A percentile compares a stretch with the other conserved stretches of the same genome.
These are phyloP conservation scores for Populus deltoides DNA, from an alignment of 345 rosid species.

Conservation along the genomic window DNA sequence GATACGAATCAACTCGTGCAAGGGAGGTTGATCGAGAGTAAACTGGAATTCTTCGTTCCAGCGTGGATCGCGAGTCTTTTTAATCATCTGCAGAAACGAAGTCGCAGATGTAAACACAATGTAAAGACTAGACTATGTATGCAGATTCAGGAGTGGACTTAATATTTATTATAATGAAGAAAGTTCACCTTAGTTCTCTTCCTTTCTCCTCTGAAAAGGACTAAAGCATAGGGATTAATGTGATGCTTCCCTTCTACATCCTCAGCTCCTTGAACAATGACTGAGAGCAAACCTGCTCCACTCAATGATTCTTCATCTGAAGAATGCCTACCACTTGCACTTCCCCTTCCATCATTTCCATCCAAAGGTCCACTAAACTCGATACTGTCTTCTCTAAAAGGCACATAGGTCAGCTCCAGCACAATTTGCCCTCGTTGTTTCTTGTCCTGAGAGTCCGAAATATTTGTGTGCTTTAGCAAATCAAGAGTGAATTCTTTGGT, in stretches of 20 bases:
- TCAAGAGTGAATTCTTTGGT: slow-evolving; percentile 51
- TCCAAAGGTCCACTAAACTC: slow-evolving; percentile 26
- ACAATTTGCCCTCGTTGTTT: slow-evolving; percentile 55
- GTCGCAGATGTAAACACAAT: not conserved
- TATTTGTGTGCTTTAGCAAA: slow-evolving; percentile 54
- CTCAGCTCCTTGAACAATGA: slow-evolving; percentile 56
- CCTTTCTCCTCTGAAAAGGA: slow-evolving; percentile 65
- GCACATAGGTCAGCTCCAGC: slow-evolving; percentile 59
- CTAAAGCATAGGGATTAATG: slow-evolving; percentile 58
- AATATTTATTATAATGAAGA: not conserved
- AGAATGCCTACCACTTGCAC: slow-evolving; percentile 23
- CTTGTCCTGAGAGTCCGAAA: slow-evolving; percentile 42
- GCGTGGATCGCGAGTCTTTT: slow-evolving; percentile 53
- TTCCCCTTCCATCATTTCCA: slow-evolving; percentile 32
- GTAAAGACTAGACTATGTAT: not conserved
- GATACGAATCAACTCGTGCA: slow-evolving; percentile 52
- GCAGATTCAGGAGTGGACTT: not conserved
- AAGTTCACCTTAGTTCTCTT: slow-evolving; percentile 63
- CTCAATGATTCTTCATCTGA: slow-evolving; percentile 36
- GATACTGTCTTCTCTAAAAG: slow-evolving; percentile 56
- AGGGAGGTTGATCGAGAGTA: slow-evolving; percentile 62
- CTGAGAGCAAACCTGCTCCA: slow-evolving; percentile 63
- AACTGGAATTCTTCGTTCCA: slow-evolving; percentile 75
- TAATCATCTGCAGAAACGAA: slow-evolving; percentile 38
- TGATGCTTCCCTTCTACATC: slow-evolving; percentile 64